Conservation (phyloP, 257 asterid genomes). For the Craterostigma plantagineum region DNA sequence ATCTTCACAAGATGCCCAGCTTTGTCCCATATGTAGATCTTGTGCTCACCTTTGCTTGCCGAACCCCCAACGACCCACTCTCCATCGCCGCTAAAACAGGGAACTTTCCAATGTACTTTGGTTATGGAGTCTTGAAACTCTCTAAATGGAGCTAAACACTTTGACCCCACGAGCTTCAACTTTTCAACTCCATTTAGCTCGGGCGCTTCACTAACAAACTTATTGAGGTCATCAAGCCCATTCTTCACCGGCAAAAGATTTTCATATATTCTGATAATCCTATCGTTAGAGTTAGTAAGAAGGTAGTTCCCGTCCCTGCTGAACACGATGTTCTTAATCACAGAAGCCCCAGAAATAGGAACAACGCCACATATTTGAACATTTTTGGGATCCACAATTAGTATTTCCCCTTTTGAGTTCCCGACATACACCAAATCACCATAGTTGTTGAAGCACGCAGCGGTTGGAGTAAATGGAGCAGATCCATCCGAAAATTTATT, state of each 20-base stretch:
- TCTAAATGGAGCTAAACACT: conserved; percentile 42
- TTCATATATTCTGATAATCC: conserved; percentile 63
- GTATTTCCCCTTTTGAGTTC: conserved; percentile 80
- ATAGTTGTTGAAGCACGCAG: conserved; percentile 72
- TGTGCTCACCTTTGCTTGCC: conserved; percentile 93
- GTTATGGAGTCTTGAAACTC: conserved; percentile 85
- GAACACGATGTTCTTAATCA: conserved; percentile 72
- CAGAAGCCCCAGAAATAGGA: conserved; percentile 50
- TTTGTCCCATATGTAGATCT: conserved; percentile 89
- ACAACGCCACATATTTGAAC: conserved; percentile 36
- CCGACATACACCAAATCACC: conserved; percentile 84
- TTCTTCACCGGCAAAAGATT: conserved; percentile 60
- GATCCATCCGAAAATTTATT: conserved; percentile 67
- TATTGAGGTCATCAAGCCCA: conserved; percentile 30
- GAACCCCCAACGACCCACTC: conserved; percentile 97
- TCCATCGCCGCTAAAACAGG: conserved; percentile 90
- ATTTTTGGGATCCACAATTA: conserved; percentile 39
- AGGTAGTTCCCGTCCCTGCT: conserved; percentile 75
- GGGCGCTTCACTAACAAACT: conserved; percentile 14
- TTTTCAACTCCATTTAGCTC: conserved; percentile 47
- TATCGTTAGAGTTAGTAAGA: conserved; percentile 72
- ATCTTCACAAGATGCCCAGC: conserved; percentile 88
- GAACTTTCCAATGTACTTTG: conserved; percentile 89
- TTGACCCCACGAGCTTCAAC: conserved; percentile 51
- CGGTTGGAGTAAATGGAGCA: conserved; percentile 67